Percentiles rank a stretch among this genome's conserved stretches.
Conservation (phyloP, 2,329 filamentous ascomycete genomes). For the Epicoccum nigrum region DNA sequence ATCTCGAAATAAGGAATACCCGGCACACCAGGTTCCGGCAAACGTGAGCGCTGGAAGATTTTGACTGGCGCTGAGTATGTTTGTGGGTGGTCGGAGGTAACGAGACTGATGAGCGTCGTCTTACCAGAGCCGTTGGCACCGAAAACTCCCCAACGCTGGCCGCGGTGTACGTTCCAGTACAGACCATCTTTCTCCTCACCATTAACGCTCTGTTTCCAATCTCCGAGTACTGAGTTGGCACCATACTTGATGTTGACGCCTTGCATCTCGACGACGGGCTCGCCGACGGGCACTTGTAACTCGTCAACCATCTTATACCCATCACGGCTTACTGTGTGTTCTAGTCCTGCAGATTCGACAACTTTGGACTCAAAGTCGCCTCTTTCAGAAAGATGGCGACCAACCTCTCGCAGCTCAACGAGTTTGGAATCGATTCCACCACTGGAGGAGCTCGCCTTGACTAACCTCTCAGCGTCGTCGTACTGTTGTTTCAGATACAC, state of each 20-base stretch:
- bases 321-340: conserved; percentile 36
- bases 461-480: conserved; percentile 28
- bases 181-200: conserved; percentile 66
- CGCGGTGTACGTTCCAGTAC: conserved; percentile 80
- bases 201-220: conserved; percentile 70
- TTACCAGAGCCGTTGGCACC: conserved; percentile 95
- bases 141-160: conserved; percentile 90
- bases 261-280: conserved; percentile 83
- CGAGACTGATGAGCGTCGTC: conserved; percentile 88
- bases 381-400: conserved; percentile 35
- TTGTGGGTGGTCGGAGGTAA: conserved; percentile 95
- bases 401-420: conserved; percentile 36
- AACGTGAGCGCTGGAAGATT: conserved; percentile 80
- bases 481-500: conserved; percentile 47
- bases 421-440: conserved; percentile 26
- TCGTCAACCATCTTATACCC: conserved; percentile 36
- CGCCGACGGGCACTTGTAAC: conserved; percentile 53
- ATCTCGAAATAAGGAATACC: conserved; percentile 93
- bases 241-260: conserved; percentile 84
- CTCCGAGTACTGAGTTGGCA: conserved; percentile 76
- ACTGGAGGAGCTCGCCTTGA: conserved; percentile 34
- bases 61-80: conserved; percentile 87
- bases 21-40: conserved; percentile 72
- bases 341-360: conserved; percentile 1
- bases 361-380: conserved; percentile 33